Evolutionary conservation across 257 asterid species (phyloP).

Genomic region (Capsicum pubescens): DNA sequence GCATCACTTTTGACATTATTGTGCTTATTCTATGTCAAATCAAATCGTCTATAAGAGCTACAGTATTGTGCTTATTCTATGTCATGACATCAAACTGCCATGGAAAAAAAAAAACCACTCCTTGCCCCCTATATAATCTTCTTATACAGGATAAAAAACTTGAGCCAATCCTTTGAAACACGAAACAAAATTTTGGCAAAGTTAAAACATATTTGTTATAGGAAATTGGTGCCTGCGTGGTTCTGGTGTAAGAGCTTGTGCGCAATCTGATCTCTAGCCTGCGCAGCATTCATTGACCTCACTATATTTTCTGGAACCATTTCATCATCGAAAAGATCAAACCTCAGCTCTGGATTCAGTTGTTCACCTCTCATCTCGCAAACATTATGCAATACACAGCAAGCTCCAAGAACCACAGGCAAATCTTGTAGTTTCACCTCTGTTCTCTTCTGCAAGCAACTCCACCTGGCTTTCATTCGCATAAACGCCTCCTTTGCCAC

Average conservation of each 20-base stretch:
- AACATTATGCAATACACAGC: constrained; percentile 83
- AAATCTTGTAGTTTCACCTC: constrained; percentile 86
- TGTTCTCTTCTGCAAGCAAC: constrained; percentile 78
- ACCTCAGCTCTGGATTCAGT: constrained; percentile 54
- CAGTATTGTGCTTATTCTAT: constrained; percentile 33
- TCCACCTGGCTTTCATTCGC: constrained; percentile 85
- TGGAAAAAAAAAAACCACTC: constrained; percentile 28
- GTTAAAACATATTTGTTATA: constrained; percentile 32
- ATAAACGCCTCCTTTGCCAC: constrained; percentile 65
- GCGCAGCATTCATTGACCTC: constrained; percentile 51
- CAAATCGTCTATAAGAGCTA: background rate
- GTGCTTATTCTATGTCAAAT: background rate
- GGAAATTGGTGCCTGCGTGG: constrained; percentile 56
- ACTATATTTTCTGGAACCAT: constrained; percentile 51
- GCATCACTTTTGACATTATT: background rate
- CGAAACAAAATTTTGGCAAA: background rate
- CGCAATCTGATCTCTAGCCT: constrained; percentile 76
- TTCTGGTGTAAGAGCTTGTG: constrained; percentile 73
- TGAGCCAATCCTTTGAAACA: background rate
- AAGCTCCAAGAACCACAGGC: constrained; percentile 84
- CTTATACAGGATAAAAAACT: background rate
- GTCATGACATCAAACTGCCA: constrained; percentile 40
- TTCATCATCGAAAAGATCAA: constrained; percentile 69
- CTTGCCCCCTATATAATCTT: background rate
- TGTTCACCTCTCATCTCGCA: constrained; percentile 76